phyloP scores from a whole-genome alignment of 2,329 filamentous ascomycete species.

The Colletotrichum simmondsii region DNA sequence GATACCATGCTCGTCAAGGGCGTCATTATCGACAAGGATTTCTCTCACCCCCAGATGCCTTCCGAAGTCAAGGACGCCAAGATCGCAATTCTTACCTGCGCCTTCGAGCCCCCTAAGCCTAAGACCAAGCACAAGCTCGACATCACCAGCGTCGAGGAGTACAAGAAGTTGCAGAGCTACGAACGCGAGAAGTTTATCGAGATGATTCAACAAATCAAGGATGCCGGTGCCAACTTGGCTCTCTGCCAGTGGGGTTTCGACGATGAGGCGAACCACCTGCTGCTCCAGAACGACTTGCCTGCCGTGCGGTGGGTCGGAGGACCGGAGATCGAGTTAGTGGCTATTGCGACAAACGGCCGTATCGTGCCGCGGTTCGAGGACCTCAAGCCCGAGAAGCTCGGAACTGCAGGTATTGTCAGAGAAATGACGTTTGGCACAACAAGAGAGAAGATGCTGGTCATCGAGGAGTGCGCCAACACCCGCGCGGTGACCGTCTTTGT shows the following conservation, averaged over 20 bases:
- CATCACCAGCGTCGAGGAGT: conserved; percentile 96
- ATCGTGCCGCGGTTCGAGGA: conserved; percentile 99
- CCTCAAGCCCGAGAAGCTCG: conserved; percentile 89
- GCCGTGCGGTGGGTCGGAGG: conserved; percentile 98
- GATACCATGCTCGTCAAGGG: conserved; percentile 96
- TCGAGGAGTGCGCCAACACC: conserved; percentile 98
- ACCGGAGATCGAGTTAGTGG: conserved; percentile 97
- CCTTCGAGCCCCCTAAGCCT: conserved; percentile 98
- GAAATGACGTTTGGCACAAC: conserved; percentile 98
- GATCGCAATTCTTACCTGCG: conserved; percentile 96
- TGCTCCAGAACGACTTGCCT: conserved; percentile 95
- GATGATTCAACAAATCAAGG: conserved; percentile 99
- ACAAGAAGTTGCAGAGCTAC: conserved; percentile 96
- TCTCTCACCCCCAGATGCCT: conserved; percentile 99
- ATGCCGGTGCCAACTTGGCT: conserved; percentile 94
- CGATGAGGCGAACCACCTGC: conserved; percentile 96
- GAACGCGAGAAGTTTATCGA: conserved; percentile 96
- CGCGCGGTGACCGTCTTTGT: conserved; percentile 97
- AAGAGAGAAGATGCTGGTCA: conserved; percentile 98
- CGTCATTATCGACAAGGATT: conserved; percentile 99
- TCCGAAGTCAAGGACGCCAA: conserved; percentile 95
- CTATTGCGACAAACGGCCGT: conserved; percentile 96
- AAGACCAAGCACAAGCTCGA: conserved; percentile 99
- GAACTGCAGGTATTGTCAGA: conserved; percentile 86
- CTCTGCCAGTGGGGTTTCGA: conserved; percentile 99